A percentile compares a stretch with the other conserved stretches of the same genome.
These are phyloP conservation scores for Pyricularia grisea DNA, from an alignment of 2,329 filamentous ascomycete species.

Conservation along the genomic window DNA sequence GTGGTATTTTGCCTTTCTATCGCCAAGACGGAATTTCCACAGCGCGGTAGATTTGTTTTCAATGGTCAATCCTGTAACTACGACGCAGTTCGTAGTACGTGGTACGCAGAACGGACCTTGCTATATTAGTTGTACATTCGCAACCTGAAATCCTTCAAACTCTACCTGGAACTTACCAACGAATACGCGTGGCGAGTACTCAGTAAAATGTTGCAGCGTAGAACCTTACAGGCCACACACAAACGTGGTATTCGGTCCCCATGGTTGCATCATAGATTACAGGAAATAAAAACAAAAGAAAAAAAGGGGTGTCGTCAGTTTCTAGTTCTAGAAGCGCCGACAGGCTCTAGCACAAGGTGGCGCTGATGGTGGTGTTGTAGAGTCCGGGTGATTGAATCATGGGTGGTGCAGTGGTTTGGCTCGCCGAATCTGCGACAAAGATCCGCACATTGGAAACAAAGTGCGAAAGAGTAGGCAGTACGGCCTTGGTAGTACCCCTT, in stretches of 20 bases:
- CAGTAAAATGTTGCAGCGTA: background rate
- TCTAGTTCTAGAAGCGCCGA: background rate
- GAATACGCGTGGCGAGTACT: background rate
- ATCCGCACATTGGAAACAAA: conserved; percentile 23
- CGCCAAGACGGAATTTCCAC: background rate
- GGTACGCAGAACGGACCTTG: background rate
- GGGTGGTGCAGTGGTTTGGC: background rate
- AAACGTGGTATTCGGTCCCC: background rate
- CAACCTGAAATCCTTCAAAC: background rate
- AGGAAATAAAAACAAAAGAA: background rate
- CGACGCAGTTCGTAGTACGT: background rate
- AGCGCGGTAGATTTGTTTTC: background rate
- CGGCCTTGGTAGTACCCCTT: background rate
- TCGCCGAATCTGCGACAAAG: conserved; percentile 17
- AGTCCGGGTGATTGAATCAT: background rate
- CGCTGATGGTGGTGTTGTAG: background rate
- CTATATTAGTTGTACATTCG: background rate
- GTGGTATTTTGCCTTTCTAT: background rate
- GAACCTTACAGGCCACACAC: background rate
- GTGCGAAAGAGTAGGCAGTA: conserved; percentile 6
- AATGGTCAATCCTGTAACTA: background rate
- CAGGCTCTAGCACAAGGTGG: background rate
- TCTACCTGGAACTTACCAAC: background rate
- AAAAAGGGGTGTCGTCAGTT: background rate
- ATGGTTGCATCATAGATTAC: background rate